A percentile compares a stretch with the other conserved stretches of the same genome.
These are phyloP conservation scores for Puccinellia tenuiflora DNA, from an alignment of 176 grass and related monocot genomes.

Conservation along the genomic window DNA sequence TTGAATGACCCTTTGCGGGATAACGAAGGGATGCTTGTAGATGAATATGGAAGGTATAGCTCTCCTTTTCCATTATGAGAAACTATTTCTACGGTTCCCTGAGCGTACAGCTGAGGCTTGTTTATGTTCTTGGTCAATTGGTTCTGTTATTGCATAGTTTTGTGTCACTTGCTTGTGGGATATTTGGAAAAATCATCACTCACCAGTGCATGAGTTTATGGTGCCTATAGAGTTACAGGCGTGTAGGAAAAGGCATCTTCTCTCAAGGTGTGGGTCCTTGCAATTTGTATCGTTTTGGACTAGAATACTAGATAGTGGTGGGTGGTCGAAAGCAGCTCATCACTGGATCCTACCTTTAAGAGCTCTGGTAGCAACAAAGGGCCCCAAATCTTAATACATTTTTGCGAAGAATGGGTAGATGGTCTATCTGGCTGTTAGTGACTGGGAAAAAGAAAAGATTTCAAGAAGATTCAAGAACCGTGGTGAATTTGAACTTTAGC, in stretches of 20 bases:
- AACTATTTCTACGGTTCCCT: neutral
- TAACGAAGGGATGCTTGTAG: slow-evolving; percentile 90
- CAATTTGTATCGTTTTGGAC: neutral
- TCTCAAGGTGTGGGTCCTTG: neutral
- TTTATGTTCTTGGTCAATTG: slow-evolving; percentile 23
- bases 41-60: slow-evolving; percentile 94
- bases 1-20: slow-evolving; percentile 89
- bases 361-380: neutral
- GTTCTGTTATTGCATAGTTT: neutral
- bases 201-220: neutral
- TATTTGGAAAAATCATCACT: neutral
- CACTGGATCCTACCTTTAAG: neutral
- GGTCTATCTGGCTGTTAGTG: neutral
- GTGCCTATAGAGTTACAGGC: neutral
- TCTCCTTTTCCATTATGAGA: neutral
- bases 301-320: neutral
- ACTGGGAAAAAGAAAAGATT: neutral
- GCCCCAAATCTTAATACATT: neutral
- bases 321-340: neutral
- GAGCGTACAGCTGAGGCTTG: neutral
- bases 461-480: neutral
- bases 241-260: neutral
- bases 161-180: neutral
- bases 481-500: neutral
- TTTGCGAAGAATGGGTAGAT: neutral